These are phyloP conservation scores for Nemania diffusa DNA, from an alignment of 2,329 filamentous ascomycete species.

Conservation along the genomic window DNA sequence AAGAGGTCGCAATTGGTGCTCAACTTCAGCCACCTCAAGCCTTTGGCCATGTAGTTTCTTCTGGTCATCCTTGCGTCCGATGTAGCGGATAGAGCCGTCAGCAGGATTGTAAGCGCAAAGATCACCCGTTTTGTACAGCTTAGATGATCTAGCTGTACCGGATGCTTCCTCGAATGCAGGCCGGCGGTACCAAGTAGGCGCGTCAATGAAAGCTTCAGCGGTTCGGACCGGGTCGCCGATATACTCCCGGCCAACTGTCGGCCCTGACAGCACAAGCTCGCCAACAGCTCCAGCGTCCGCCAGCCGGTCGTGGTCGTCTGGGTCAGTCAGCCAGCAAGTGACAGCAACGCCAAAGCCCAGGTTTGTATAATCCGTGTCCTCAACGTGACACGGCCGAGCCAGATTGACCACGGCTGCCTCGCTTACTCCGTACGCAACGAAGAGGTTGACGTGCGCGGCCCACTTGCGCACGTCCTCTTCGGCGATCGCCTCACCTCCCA, in stretches of 20 bases:
- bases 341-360: slow-evolving; percentile 14
- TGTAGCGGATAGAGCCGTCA: slow-evolving; percentile 54
- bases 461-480: slow-evolving; percentile 30
- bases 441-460: slow-evolving; percentile 25
- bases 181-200: slow-evolving; percentile 40
- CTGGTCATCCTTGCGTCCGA: slow-evolving; percentile 60
- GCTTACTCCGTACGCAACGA: slow-evolving; percentile 33
- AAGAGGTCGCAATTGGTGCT: slow-evolving; percentile 43
- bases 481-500: slow-evolving; percentile 49
- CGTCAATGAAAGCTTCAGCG: slow-evolving; percentile 54
- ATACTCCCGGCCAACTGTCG: slow-evolving; percentile 53
- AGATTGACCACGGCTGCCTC: slow-evolving; percentile 22
- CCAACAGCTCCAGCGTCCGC: slow-evolving; percentile 50
- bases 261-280: slow-evolving; percentile 54
- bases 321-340: slow-evolving; percentile 53
- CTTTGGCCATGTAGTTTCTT: slow-evolving; percentile 61
- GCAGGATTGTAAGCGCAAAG: slow-evolving; percentile 36
- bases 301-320: slow-evolving; percentile 48
- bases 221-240: slow-evolving; percentile 52
- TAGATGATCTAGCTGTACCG: not conserved
- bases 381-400: not conserved
- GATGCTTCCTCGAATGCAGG: slow-evolving; percentile 59
- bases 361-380: slow-evolving; percentile 13
- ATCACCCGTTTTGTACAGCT: slow-evolving; percentile 56
- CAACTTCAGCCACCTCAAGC: slow-evolving; percentile 58